phyloP scores from a whole-genome alignment of 805 yeast species.

The Saturnispora dispora region DNA sequence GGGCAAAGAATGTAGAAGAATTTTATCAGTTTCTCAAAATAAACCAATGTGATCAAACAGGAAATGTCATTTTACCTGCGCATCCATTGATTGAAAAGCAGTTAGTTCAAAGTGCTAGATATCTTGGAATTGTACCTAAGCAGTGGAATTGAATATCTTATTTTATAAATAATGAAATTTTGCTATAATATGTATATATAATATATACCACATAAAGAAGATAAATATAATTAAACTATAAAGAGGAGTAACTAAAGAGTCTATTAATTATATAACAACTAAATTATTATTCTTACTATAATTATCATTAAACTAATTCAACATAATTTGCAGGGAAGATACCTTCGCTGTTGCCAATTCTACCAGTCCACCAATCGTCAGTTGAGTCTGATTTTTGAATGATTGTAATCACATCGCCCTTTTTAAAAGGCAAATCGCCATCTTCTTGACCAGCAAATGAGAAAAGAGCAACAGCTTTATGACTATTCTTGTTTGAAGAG shows the following conservation, averaged over 20 bases:
- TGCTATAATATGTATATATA: slow-evolving; percentile 4
- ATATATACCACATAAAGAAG: neutral
- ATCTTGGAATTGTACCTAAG: slow-evolving; percentile 16
- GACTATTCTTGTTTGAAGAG: slow-evolving; percentile 34
- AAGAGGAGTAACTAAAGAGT: neutral
- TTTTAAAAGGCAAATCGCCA: slow-evolving; percentile 89
- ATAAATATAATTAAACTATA: neutral
- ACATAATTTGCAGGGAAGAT: slow-evolving; percentile 97
- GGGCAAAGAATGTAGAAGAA: slow-evolving; percentile 19
- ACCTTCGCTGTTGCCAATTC: slow-evolving; percentile 73
- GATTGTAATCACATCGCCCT: slow-evolving; percentile 89
- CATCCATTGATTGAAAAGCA: slow-evolving; percentile 13
- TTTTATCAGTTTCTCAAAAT: slow-evolving; percentile 19
- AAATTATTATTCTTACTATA: neutral
- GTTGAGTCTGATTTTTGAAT: slow-evolving; percentile 77
- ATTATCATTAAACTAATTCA: slow-evolving; percentile 45
- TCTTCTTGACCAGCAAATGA: slow-evolving; percentile 84
- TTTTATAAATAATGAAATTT: neutral
- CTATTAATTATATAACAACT: neutral
- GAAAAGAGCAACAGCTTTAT: slow-evolving; percentile 84
- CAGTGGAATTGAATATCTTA: neutral
- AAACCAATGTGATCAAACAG: slow-evolving; percentile 12
- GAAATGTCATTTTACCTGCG: slow-evolving; percentile 13
- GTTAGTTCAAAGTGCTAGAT: slow-evolving; percentile 14
- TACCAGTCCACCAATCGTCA: slow-evolving; percentile 99